These are phyloP conservation scores for Puccinellia tenuiflora DNA, from an alignment of 176 grass and related monocot genomes.

Conservation along the genomic window DNA sequence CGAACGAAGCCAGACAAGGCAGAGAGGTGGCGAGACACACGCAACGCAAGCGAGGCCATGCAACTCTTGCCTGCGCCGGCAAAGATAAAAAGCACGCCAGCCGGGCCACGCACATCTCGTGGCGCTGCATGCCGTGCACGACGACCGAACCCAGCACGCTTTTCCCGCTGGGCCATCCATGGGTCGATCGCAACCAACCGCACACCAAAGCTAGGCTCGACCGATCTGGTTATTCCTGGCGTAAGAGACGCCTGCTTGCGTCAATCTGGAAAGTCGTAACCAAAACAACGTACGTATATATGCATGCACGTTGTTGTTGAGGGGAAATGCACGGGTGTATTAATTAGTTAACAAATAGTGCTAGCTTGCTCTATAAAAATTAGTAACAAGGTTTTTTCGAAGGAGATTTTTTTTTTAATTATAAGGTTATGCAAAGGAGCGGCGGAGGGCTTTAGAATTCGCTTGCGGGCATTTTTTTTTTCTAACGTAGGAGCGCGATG, in stretches of 20 bases:
- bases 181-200: not conserved
- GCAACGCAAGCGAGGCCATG: not conserved
- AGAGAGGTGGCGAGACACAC: not conserved
- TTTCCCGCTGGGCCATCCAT: not conserved
- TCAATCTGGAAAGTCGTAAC: not conserved
- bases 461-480: no score
- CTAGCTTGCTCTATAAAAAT: no score
- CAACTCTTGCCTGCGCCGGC: not conserved
- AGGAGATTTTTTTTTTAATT: no score
- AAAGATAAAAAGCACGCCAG: not conserved
- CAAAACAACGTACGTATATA: no score
- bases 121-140: not conserved
- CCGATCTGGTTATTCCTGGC: not conserved
- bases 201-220: not conserved
- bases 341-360: no score
- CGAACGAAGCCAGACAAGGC: not conserved
- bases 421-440: no score
- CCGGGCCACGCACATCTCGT: not conserved
- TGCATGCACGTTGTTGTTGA: no score
- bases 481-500: no score
- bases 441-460: no score
- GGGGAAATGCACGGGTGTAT: no score
- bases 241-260: not conserved
- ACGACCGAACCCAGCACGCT: not conserved
- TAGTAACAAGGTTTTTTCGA: no score